A percentile compares a stretch with the other conserved stretches of the same genome.
These are phyloP conservation scores for Lentinus tigrinus DNA, from an alignment of 768 basidiomycete species.

Conservation along the genomic window DNA sequence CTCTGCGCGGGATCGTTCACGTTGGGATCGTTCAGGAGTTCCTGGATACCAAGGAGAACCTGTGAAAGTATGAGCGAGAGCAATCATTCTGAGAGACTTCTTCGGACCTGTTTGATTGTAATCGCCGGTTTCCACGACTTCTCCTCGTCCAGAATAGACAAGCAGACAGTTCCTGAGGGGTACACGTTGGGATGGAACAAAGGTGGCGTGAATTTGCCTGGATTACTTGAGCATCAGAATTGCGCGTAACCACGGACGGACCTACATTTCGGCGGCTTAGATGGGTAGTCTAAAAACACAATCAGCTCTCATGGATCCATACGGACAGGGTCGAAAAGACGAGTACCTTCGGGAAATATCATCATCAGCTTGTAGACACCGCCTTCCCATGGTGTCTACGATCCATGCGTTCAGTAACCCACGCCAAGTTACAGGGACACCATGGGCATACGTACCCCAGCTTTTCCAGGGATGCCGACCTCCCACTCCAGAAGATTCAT, in stretches of 20 bases:
- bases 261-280: conserved; percentile 90
- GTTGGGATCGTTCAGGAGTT: conserved; percentile 92
- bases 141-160: conserved; percentile 97
- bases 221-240: conserved; percentile 3
- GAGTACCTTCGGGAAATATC: conserved; percentile 92
- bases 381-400: conserved; percentile 93
- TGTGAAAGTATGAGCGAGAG: conserved; percentile 29
- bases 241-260: conserved; percentile 2
- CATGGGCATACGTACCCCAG: conserved; percentile 56
- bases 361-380: conserved; percentile 93
- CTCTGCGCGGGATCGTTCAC: conserved; percentile 97
- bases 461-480: conserved; percentile 95
- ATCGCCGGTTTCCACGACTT: conserved; percentile 99
- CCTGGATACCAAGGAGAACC: conserved; percentile 96
- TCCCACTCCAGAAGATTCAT: conserved; percentile 99
- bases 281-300: conserved; percentile 74
- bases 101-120: conserved; percentile 90
- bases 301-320: conserved; percentile 19
- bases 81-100: not conserved
- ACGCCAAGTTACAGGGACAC: conserved; percentile 19
- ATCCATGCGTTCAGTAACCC: conserved; percentile 22
- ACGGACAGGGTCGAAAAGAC: conserved; percentile 8
- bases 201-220: conserved; percentile 96
- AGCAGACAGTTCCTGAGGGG: conserved; percentile 96
- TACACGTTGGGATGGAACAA: conserved; percentile 99